These are phyloP conservation scores for Colletotrichum cordylinicola DNA, from an alignment of 2,329 filamentous ascomycete species.

Conservation along the genomic window DNA sequence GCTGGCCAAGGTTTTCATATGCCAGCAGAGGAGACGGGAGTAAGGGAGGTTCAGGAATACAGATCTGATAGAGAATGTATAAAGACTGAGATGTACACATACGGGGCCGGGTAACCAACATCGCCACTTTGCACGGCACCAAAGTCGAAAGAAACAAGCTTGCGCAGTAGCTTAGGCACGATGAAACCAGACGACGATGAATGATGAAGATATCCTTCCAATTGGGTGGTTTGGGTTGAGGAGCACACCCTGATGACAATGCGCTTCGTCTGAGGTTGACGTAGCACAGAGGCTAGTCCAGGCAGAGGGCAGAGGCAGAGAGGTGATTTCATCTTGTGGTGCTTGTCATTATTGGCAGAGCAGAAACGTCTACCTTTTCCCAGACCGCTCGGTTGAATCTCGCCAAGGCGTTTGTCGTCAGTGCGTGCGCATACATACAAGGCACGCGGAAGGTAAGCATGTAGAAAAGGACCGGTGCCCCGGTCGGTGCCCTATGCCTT, in stretches of 20 bases:
- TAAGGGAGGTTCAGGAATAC: neutral
- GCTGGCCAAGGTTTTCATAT: neutral
- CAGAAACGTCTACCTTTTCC: neutral
- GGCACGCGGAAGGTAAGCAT: neutral
- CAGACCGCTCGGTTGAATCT: too few relatives aligned
- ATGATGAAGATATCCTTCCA: neutral
- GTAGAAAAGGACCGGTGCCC: neutral
- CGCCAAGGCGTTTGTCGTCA: neutral
- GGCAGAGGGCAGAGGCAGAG: neutral
- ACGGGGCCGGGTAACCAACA: neutral
- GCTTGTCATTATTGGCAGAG: neutral
- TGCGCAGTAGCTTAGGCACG: neutral
- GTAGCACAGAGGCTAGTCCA: neutral
- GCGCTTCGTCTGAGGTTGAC: neutral
- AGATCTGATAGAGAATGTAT: slow-evolving; percentile 20
- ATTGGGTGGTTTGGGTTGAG: neutral
- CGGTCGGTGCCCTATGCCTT: too few relatives aligned
- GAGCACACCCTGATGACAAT: neutral
- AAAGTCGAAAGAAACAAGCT: neutral
- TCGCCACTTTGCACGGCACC: neutral
- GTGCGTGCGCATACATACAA: neutral
- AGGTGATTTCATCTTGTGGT: neutral
- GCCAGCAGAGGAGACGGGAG: slow-evolving; percentile 2
- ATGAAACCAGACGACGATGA: neutral
- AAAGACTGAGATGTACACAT: slow-evolving; percentile 14